Conservation (phyloP, 345 rosid genomes). For the Gossypium ekmanianum region DNA sequence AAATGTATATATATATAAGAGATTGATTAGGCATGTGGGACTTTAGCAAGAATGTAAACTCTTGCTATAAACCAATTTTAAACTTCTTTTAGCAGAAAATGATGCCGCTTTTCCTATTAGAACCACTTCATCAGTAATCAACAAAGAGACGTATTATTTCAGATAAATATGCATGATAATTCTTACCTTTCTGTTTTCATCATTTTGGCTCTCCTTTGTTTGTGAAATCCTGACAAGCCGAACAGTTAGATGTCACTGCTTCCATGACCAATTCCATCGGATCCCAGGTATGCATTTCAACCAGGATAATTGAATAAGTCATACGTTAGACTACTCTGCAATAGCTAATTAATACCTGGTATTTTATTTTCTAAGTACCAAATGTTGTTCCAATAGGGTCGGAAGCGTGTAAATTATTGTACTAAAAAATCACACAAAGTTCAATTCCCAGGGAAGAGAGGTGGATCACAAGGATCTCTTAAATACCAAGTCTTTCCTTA, state of each 20-base stretch:
- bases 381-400: not conserved
- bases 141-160: not conserved
- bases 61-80: not conserved
- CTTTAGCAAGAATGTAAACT: not conserved
- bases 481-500: too few relatives aligned
- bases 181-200: not conserved
- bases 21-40: not conserved
- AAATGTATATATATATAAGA: not conserved
- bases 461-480: too few relatives aligned
- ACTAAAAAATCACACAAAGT: too few relatives aligned
- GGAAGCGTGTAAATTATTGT: too few relatives aligned
- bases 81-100: constrained; percentile 1
- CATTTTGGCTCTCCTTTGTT: not conserved
- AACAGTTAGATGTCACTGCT: not conserved
- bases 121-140: constrained; percentile 4
- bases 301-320: not conserved
- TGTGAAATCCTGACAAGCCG: not conserved
- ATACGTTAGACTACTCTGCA: not conserved
- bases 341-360: not conserved
- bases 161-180: constrained; percentile 1
- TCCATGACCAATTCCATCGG: not conserved
- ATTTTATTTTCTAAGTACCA: not conserved
- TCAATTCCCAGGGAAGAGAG: too few relatives aligned
- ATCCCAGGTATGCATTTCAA: not conserved
- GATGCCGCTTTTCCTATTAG: not conserved